phyloP scores from a whole-genome alignment of 2,329 filamentous ascomycete genomes.

The Akanthomyces lecanii region DNA sequence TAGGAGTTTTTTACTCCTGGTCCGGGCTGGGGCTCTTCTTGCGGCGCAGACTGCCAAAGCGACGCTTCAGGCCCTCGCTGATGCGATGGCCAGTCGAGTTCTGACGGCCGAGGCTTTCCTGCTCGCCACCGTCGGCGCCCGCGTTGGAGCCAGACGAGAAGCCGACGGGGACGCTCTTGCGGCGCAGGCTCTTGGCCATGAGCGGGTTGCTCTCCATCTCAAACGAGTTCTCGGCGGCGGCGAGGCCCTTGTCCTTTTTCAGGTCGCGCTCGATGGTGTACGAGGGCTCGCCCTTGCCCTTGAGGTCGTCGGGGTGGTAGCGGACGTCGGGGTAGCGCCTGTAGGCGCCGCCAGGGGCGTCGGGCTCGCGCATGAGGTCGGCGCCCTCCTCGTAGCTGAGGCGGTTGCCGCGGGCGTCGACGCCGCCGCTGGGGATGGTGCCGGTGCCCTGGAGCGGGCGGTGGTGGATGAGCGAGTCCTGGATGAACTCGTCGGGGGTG shows the following conservation, averaged over 20 bases:
- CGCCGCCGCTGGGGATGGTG: constrained; percentile 66
- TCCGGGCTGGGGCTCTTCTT: constrained; percentile 32
- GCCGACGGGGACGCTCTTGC: constrained; percentile 41
- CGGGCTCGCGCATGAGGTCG: constrained; percentile 73
- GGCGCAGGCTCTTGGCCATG: constrained; percentile 27
- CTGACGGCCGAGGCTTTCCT: constrained; percentile 29
- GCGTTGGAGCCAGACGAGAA: constrained; percentile 23
- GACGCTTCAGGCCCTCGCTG: constrained; percentile 48
- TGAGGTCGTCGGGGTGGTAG: constrained; percentile 73
- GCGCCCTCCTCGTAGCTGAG: constrained; percentile 83
- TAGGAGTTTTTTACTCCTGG: background rate
- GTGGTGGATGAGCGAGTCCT: constrained; percentile 68
- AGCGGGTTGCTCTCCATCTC: constrained; percentile 42
- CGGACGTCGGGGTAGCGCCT: constrained; percentile 66
- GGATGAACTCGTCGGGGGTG: constrained; percentile 72
- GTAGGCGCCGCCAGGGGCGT: constrained; percentile 68
- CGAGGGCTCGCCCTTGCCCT: constrained; percentile 76
- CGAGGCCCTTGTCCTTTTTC: constrained; percentile 50
- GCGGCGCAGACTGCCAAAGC: constrained; percentile 49
- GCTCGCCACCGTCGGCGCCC: constrained; percentile 20
- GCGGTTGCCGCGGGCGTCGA: constrained; percentile 62
- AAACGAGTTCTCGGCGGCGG: constrained; percentile 34
- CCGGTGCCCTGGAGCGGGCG: constrained; percentile 79
- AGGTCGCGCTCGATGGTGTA: constrained; percentile 66
- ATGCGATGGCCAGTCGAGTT: constrained; percentile 42